Evolutionary conservation across 352 stramenopile species (phyloP), one percentile per base, ranked within the genome.

Genomic region (Pythium volutum): DNA sequence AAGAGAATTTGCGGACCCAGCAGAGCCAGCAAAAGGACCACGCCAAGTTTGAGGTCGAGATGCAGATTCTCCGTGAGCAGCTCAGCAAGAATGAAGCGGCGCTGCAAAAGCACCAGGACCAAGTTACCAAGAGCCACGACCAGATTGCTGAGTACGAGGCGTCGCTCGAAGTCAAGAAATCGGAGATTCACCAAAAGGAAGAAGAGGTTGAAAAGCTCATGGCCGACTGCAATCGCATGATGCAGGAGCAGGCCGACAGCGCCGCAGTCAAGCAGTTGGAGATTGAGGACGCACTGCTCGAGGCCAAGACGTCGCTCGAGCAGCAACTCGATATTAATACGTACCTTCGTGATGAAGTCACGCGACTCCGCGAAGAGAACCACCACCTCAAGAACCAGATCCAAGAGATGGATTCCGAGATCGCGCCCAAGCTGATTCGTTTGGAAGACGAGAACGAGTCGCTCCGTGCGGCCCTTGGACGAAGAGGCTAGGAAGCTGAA

Each of bases 311-410:
- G 33, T 90, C 85, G 52, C 70, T 95, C 18, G 85, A 95, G 69
- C 81, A 92, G 67, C 85, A 95, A 61, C 62, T 95, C 9, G 77
- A 89, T 36, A 91, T 91, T 62, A 95, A 93, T 63, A 88, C 81
- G 62, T 91, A 91, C 64, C 59, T 95, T 46, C 78, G 82, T 26
- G 77, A 91, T 47, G 85, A 95, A 67, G 79, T 95, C 3, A 75
- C 73, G 18, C 85, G 85, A 38, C 63, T 91, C 31, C 83, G 85
- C n/a, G 79, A 93, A 66, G 85, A 93, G 60, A 95, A 88, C 51
- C 76, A 89, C 51, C 80, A 91, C 47, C 55, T 95, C 20, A 93
- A 95, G 69, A 92, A 95, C 55, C 84, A 92, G 69, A 93, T 95
- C 54, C 59, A 88, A 20, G 83, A 93, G 69, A 88, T 93, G 71